Base-by-base conservation (phyloP, 495 filamentous ascomycete species). In the Clohesyomyces aquaticus region DNA sequence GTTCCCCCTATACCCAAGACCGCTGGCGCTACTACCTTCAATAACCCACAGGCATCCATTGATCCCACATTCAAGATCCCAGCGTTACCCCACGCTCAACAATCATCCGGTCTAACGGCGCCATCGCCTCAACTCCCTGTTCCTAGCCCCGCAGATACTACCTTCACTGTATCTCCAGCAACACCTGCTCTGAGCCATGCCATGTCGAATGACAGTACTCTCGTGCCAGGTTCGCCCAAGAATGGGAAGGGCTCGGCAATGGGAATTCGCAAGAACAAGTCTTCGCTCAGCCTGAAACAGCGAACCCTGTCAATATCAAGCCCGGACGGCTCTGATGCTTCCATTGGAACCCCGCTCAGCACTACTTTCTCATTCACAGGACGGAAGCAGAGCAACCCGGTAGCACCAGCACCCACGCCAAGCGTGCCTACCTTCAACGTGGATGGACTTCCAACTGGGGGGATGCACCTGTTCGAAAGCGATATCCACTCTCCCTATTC, bases 391-490 rank as follows among this genome's bases (percentile, higher is more conserved):
- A 64, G 70, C 70, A 81, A 76, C 61, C 77, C 75, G 28, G 50
- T 55, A 56, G 86, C 87, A 29, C 77, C 83, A n/a, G 67, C 89
- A 53, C 88, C 90, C 25, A 91, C 89, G 3, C 88, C 89, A 3
- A 82, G 87, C 28, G 81, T 80, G 0, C 71, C 81, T 4, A 79
- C 79, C 41, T 87, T 90, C 66, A 73, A 78, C 47, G 70, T 78
- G 52, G 77, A 80, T 41, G 82, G 81, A 12, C 72, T 85, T 18
- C 80, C 83, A 18, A 82, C 82, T 27, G 84, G 86, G 32, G 93
- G 90, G 1, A 74, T 93, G 59, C 85, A 92, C 71, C 80, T 97
- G 0, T 96, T 98, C 73, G 89, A 96, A 61, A 88, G 79, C 65
- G 84, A 94, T 68, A 87, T 97, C 35, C 88, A 93, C 71, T 88